A percentile compares a stretch with the other conserved stretches of the same genome.
Evolutionary conservation across 768 basidiomycete genomes (phyloP).

Genomic region (Pleurotus giganteus): DNA sequence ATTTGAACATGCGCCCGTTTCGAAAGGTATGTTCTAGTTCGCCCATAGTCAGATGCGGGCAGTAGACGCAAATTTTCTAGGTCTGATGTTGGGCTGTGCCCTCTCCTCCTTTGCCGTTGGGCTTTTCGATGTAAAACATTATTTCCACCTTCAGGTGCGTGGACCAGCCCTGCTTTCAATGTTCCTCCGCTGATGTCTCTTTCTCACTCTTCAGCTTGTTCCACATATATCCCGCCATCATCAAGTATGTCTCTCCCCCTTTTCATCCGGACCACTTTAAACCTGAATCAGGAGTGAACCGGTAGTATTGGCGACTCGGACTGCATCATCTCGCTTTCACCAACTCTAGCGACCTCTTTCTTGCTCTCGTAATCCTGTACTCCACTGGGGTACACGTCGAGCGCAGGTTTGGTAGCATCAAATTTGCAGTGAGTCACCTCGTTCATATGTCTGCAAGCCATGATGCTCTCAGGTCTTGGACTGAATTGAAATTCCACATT

Average conservation of each 20-base stretch:
- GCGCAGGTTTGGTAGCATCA: slow-evolving; percentile 81
- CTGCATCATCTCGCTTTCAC: slow-evolving; percentile 74
- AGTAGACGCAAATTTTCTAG: slow-evolving; percentile 34
- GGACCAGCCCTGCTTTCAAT: not conserved
- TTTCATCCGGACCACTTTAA: slow-evolving; percentile 15
- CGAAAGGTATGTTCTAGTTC: slow-evolving; percentile 57
- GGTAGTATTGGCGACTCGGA: slow-evolving; percentile 83
- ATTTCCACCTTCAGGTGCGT: slow-evolving; percentile 78
- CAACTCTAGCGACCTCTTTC: slow-evolving; percentile 83
- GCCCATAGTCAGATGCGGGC: not conserved
- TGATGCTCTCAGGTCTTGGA: too few species aligned
- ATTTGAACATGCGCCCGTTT: slow-evolving; percentile 80
- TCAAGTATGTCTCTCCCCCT: slow-evolving; percentile 52
- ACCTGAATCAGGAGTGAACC: slow-evolving; percentile 30
- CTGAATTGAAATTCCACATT: too few species aligned
- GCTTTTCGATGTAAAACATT: slow-evolving; percentile 85
- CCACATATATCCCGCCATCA: slow-evolving; percentile 90
- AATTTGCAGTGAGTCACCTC: slow-evolving; percentile 70
- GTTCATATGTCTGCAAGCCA: not conserved
- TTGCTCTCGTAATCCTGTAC: slow-evolving; percentile 74
- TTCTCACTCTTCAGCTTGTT: slow-evolving; percentile 49
- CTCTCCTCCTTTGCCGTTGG: slow-evolving; percentile 72
- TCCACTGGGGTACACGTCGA: slow-evolving; percentile 72
- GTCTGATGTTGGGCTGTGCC: slow-evolving; percentile 72
- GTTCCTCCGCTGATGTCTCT: slow-evolving; percentile 7